These are phyloP conservation scores for Neurospora sp. DNA, from an alignment of 495 filamentous ascomycete species.

Conservation along the genomic window DNA sequence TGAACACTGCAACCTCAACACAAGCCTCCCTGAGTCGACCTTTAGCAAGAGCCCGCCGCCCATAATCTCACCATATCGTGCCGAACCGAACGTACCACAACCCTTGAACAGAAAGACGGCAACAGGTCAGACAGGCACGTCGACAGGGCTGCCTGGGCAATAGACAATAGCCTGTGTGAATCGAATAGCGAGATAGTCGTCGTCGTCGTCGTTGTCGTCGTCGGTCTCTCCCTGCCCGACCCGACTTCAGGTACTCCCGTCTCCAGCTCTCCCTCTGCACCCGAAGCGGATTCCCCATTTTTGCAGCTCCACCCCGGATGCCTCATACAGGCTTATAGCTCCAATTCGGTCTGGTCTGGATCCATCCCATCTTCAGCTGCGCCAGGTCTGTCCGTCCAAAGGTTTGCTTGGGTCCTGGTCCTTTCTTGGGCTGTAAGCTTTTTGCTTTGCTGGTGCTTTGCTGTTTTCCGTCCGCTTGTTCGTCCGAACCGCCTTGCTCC, in stretches of 20 bases:
- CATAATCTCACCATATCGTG: background rate
- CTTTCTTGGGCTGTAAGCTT: background rate
- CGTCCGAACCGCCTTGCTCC: background rate
- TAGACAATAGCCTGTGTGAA: background rate
- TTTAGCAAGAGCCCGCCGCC: background rate
- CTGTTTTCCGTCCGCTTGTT: background rate
- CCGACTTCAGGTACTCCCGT: background rate
- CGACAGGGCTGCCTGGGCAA: background rate
- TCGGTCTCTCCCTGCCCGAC: background rate
- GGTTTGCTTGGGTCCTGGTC: background rate
- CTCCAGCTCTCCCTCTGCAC: background rate
- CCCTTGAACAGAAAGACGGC: background rate
- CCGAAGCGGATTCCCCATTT: background rate
- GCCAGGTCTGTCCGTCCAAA: background rate
- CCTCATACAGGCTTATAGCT: background rate
- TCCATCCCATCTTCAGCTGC: background rate
- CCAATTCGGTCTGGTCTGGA: background rate
- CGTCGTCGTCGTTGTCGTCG: background rate
- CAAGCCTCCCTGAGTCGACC: background rate
- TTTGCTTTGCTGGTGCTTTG: background rate
- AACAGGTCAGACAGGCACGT: background rate
- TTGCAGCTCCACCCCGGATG: background rate
- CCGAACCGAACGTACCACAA: background rate
- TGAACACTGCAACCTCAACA: background rate
- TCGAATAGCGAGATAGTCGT: background rate